Base-by-base conservation (phyloP, 176 grass and related monocot genomes). In the Carex scoparia region DNA sequence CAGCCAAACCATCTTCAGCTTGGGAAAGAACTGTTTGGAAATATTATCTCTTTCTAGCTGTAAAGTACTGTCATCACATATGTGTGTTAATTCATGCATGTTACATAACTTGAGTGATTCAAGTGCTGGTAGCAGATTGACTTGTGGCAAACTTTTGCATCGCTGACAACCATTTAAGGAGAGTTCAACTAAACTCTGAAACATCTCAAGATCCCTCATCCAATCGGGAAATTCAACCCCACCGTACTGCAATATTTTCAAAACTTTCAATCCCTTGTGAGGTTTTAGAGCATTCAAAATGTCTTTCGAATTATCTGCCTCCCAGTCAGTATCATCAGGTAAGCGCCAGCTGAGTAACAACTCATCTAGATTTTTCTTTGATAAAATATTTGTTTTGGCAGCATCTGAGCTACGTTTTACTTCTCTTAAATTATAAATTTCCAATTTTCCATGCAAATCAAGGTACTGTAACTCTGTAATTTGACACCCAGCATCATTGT, bases 391-490 rank as follows among this genome's bases (percentile, higher is more conserved):
- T 31, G 16, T 15, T 16, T 70, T 12, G 58, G 7, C 49, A 30
- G 63, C 12, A 54, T 32, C 33, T 19, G 31, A 19, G 5, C 32
- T 18, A 4, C 10, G 51, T 28, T 69, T 84, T 27, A 84, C 61
- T 54, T 71, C 56, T 66, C 33, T 57, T 23, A 35, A 30, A 57
- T 69, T 69, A 32, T 69, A 68, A 14, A 84, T 54, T 14, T 55
- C 6, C 33, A 84, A 32, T 12, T 84, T 31, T 10, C 42, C 81
- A 13, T 70, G 30, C 27, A 84, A 66, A 23, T 70, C 54, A 62
- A 84, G 69, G 27, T 84, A 64, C 54, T 57, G 65, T 10, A 84
- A 51, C 58, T 71, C 62, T 58, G 19, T 31, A 69, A 84, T 55
- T 28, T 14, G 35, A 16, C 81, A 84, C 16, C 64, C 63, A 14